Evolutionary conservation across 179 eudicot species (phyloP), one percentile per base, ranked within the genome.

Genomic region (Silene vulgaris): DNA sequence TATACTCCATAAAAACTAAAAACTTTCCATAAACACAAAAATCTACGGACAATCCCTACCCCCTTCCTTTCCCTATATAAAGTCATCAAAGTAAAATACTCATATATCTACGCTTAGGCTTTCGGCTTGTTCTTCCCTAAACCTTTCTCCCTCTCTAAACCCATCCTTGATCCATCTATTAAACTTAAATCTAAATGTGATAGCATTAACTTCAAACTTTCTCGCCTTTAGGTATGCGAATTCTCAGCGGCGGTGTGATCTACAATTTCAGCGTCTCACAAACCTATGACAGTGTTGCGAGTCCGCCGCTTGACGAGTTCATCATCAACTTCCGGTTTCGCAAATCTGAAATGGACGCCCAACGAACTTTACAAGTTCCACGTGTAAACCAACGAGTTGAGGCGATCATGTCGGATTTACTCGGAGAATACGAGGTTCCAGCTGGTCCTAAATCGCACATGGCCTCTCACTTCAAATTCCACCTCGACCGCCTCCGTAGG

Each of bases 251-350:
- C 1, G 50, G 80, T 57, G 9, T 54, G 19, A 1, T 80, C 0
- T 84, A 79, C 73, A 80, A 79, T 7, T 84, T 79, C 75, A 82
- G 60, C 8, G 81, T 82, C 17, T 61, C 30, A 4, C 73, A 71
- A 16, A 37, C 4, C 37, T 69, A 45, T n/a, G 63, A 19, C 1
- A 29, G 0, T 4, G 3, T 6, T 14, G 4, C 14, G 12, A 5
- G 56, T 32, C 7, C 16, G 3, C 0, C 19, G 1, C 4, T 40
- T 40, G 79, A 67, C 5, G 76, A 70, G 13, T 64, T 79, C 12
- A 35, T 35, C 8, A 9, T 80, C 72, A 70, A 72, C 2, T 66
- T 82, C 5, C 59, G 48, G 0, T 73, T 32, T 48, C 71, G 78
- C 0, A 74, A 77, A 28, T 37, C 11, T 37, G 75, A 29, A 26